Percentiles rank a stretch among this genome's conserved stretches.
phyloP scores from a whole-genome alignment of 768 basidiomycete species.

The Termitomyces sp. region DNA sequence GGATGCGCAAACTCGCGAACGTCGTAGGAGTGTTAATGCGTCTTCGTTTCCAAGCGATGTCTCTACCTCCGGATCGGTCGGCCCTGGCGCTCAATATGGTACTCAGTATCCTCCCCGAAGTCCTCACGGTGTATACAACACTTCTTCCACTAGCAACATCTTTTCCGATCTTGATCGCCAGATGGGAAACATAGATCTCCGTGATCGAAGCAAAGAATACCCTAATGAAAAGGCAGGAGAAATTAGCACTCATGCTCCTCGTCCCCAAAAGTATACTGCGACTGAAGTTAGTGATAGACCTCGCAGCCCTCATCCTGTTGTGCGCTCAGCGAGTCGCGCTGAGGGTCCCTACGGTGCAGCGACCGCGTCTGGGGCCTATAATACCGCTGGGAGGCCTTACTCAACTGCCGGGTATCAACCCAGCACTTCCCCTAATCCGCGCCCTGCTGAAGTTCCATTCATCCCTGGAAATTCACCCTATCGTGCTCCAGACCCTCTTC shows the following conservation, averaged over 20 bases:
- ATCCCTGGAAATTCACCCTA: constrained; percentile 13
- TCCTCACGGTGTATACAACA: constrained; percentile 19
- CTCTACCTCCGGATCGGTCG: constrained; percentile 18
- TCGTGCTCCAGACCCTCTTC: constrained; percentile 1
- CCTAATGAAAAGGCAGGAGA: constrained; percentile 26
- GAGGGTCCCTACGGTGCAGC: constrained; percentile 26
- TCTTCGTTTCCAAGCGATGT: constrained; percentile 21
- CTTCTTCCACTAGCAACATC: constrained; percentile 18
- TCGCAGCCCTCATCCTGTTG: constrained; percentile 34
- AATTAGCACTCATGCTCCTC: constrained; percentile 24
- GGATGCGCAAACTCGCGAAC: constrained; percentile 44
- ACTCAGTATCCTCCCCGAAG: constrained; percentile 21
- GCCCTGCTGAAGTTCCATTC: constrained; percentile 38
- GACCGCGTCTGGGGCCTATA: constrained; percentile 26
- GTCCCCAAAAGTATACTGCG: constrained; percentile 42
- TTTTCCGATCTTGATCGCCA: constrained; percentile 34
- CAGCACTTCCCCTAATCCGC: constrained; percentile 36
- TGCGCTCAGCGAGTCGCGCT: constrained; percentile 15
- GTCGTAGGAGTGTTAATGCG: constrained; percentile 51
- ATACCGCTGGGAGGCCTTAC: constrained; percentile 14
- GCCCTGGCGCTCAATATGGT: constrained; percentile 10
- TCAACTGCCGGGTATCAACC: constrained; percentile 14
- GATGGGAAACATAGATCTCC: constrained; percentile 36
- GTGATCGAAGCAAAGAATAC: constrained; percentile 27
- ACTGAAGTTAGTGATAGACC: constrained; percentile 31